Evolutionary conservation across 192 early-diverging fungal genomes (phyloP), one percentile per base, ranked within the genome.

Genomic region (Coemansia sp.): DNA sequence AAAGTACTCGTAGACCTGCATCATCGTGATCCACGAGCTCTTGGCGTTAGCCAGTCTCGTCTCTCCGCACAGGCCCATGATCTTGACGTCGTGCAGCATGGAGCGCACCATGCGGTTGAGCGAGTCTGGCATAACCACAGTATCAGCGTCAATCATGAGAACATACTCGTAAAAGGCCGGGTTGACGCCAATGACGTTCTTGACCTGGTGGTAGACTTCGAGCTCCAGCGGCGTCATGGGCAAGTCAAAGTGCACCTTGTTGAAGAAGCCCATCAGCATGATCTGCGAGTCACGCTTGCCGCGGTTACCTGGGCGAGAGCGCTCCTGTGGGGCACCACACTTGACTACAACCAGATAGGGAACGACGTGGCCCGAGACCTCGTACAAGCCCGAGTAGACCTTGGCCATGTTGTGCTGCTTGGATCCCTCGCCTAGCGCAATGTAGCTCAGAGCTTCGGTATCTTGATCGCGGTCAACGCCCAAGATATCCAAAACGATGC

Each of bases 231-330:
- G 95, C 19, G 90, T 89, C 96, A 99, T 98, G 25, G 93, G 86
- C 60, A 88, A 82, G 73, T 97, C 91, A 76, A 95, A 98, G 82
- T 95, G 94, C 17, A 99, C 95, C 76, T 95, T 91, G 76, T 95
- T 95, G 68, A 99, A 86, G 90, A 98, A 99, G 50, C 90, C 85
- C 98, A 99, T 99, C 73, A 98, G 86, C 41, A 99, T 85, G 85
- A 99, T 90, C 81, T 99, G 98, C 62, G 98, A 98, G 84, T 99
- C 98, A 63, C 98, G 94, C 86, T 99, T 99, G 69, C 98, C 98
- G 53, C 96, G 87, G 76, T 99, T 99, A 58, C 97, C 97, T 3
- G 97, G 96, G 61, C 91, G 87, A 45, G 88, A 82, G 45, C 91
- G 81, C 84, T 99, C 97, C 19, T 83, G 84, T 5, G 91, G 89